Conservation (phyloP, 2,329 filamentous ascomycete species). For the Fusarium papillatum region DNA sequence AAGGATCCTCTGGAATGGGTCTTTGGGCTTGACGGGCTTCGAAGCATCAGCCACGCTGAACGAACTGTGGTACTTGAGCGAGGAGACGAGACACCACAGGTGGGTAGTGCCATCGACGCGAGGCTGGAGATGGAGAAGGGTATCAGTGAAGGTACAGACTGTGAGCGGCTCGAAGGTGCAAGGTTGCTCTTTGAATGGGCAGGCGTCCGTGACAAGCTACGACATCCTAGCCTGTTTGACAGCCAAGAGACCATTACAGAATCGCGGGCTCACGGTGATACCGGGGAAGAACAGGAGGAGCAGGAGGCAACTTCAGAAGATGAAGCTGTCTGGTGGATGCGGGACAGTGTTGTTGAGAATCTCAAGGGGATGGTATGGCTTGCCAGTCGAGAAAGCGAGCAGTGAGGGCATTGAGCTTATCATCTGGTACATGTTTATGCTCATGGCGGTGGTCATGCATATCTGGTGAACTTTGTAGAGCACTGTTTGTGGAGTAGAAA, state of each 20-base stretch:
- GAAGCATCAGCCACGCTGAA: slow-evolving; percentile 74
- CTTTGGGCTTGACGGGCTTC: slow-evolving; percentile 72
- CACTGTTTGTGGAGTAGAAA: background rate
- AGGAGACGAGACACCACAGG: slow-evolving; percentile 62
- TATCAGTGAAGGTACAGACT: slow-evolving; percentile 56
- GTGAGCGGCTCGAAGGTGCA: slow-evolving; percentile 61
- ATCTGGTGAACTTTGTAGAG: background rate
- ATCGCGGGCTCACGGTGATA: slow-evolving; percentile 29
- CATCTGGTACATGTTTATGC: background rate
- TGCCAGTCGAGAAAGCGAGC: slow-evolving; percentile 54
- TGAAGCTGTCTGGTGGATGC: slow-evolving; percentile 65
- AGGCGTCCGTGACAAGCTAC: slow-evolving; percentile 56
- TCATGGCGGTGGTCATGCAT: background rate
- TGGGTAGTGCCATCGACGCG: slow-evolving; percentile 74
- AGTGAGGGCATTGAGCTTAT: slow-evolving; percentile 26
- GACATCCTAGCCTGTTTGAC: slow-evolving; percentile 44
- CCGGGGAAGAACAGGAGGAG: slow-evolving; percentile 36
- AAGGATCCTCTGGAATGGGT: slow-evolving; percentile 78
- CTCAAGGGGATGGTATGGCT: slow-evolving; percentile 70
- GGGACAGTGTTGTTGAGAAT: slow-evolving; percentile 66
- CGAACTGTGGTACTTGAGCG: slow-evolving; percentile 71
- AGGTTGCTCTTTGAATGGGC: slow-evolving; percentile 70
- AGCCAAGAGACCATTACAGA: slow-evolving; percentile 52
- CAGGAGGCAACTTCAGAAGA: slow-evolving; percentile 38
- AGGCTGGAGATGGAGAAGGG: slow-evolving; percentile 74